A percentile compares a stretch with the other conserved stretches of the same genome.
phyloP scores from a whole-genome alignment of 345 rosid species.

The Pugionium cornutum region DNA sequence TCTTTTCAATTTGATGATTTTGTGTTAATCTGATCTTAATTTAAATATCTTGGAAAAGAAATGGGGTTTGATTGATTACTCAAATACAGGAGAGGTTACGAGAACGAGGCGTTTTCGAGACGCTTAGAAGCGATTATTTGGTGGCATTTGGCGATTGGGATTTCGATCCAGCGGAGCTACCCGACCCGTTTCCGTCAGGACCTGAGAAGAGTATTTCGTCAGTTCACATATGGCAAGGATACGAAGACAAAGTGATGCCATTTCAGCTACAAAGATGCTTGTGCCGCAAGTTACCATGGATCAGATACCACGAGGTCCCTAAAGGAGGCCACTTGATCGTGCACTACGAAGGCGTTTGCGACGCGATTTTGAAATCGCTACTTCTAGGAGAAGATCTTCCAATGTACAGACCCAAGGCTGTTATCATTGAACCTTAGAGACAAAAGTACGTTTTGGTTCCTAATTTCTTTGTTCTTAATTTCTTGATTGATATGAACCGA shows the following conservation, averaged over 20 bases:
- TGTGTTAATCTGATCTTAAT: background rate
- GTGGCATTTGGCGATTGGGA: conserved; percentile 74
- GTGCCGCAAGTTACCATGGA: conserved; percentile 68
- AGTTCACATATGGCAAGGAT: conserved; percentile 90
- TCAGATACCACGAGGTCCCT: conserved; percentile 77
- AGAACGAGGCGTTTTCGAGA: conserved; percentile 54
- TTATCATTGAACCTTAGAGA: conserved; percentile 31
- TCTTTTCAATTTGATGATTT: background rate
- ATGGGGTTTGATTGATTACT: background rate
- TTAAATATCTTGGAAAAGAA: background rate
- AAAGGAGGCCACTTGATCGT: conserved; percentile 89
- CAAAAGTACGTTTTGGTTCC: too few species aligned
- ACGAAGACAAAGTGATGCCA: conserved; percentile 83
- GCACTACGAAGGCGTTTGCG: conserved; percentile 70
- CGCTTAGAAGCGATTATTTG: conserved; percentile 63
- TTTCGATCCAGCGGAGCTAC: conserved; percentile 67
- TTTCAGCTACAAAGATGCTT: conserved; percentile 68
- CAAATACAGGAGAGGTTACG: conserved; percentile 53
- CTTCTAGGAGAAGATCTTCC: conserved; percentile 66
- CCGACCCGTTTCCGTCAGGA: conserved; percentile 47
- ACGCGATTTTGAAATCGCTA: conserved; percentile 63
- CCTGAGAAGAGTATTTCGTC: conserved; percentile 36
- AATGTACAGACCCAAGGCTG: conserved; percentile 44
- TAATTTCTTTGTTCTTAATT: background rate
- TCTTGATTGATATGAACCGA: background rate